Base-by-base conservation (phyloP, 2,329 filamentous ascomycete species). In the Pseudogymnoascus sp. region DNA sequence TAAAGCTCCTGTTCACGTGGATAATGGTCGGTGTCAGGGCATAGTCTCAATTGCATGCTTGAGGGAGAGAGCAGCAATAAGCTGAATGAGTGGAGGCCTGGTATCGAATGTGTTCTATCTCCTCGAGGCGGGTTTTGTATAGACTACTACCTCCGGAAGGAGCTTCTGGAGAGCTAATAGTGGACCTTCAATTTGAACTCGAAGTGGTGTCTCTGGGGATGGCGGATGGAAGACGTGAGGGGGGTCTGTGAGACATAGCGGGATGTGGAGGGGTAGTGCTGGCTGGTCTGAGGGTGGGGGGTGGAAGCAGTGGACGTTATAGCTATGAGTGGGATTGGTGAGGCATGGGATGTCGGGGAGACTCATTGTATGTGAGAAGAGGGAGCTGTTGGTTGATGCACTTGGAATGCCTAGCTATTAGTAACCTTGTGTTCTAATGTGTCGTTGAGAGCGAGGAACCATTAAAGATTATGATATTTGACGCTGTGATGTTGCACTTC, bases 291-390 rank as follows among this genome's bases (percentile, higher is more conserved):
- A 66, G 44, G 59, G 64, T 44, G 61, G 65, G 26, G 65, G 59
- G 47, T 66, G 38, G 62, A 65, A 66, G 47, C 59, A 16, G 64
- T 66, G 61, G 40, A 66, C 14, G 21, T 66, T 66, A 4, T n/a
- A 66, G 3, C 33, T 65, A 35, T 65, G 61, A 13, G n/a, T 44
- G 2, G 62, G 40, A 24, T 66, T 66, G 8, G 60, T 66, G 38
- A 66, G 61, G 59, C 61, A 66, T 65, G 47, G 64, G 61, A 66
- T 65, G 13, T 66, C 40, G 26, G 62, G 62, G 44, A 50, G 44
- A 11, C 6, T 16, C 44, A 50, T 44, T 47, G 21, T 47, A n/a
- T 6, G 26, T 31, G 14, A 3, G 31, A 50, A 16, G 29, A n/a
- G 4, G 24, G 29, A 10, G 24, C 1, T 50, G 14, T 50, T 16